Base-by-base conservation (phyloP, 352 stramenopile species). In the Albugo candida region DNA sequence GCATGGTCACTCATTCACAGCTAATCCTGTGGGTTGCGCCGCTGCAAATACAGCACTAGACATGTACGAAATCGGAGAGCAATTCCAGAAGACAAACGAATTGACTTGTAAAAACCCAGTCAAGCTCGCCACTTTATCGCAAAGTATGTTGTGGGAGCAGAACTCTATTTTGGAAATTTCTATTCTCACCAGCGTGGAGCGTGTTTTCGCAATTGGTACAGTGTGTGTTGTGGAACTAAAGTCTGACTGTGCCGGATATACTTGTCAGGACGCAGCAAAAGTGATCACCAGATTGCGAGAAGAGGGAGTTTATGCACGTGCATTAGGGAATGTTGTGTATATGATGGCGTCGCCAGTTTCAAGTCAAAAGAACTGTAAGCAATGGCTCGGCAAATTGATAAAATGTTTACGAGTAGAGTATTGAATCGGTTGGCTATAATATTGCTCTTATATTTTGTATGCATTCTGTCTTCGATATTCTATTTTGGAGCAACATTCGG, bases 1-100 rank as follows among this genome's bases (percentile, higher is more conserved):
- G 0, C 84, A 95, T 51, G 85, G 77, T 11, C 83, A 95, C 60
- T 94, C 82, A n/a, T 95, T 95, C 65, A 94, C 83, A 20, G 85
- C 83, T 0, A 82, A 95, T 49, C 82, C 85, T 4, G 70, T 94
- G 39, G 85, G 81, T 20, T 96, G 83, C 49, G 83, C 83, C 18
- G 82, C 82, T 11, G 78, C 76, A 11, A 48, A 95, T 20, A 88
- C 87, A n/a, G 70, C 81, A 11, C 51, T 95, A 2, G 76, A 92
- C 55, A 84, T 88, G 74, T 92, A 87, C 59, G 50, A 82, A 47
- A 77, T 85, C 49, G 17, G 17, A 24, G 38, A 43, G 8, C 38
- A 43, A 43, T 24, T 8, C 8, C 38, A 43, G 8, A 24, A 24
- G 8, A 43, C 38, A 24, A 19, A 24, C 3, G 53, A 53, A 0